phyloP scores from a whole-genome alignment of 768 basidiomycete species.

The Leucogyrophana mollusca region DNA sequence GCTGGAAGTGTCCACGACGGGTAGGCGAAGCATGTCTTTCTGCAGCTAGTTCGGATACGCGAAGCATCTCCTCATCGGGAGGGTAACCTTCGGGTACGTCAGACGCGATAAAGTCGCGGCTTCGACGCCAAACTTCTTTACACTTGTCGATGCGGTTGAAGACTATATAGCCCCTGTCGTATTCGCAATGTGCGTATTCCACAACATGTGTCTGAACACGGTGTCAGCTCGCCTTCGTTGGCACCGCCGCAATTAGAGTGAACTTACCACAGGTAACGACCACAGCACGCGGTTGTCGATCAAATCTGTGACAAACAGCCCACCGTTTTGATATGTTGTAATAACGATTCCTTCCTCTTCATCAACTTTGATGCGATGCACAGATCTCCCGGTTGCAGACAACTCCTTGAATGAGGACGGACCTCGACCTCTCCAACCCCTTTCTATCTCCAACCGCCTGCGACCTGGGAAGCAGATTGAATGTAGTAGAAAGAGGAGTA shows the following conservation, averaged over 20 bases:
- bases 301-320: constrained; percentile 58
- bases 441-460: constrained; percentile 42
- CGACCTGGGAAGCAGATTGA: constrained; percentile 34
- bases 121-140: constrained; percentile 72
- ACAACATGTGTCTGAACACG: constrained; percentile 11
- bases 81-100: constrained; percentile 22
- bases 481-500: neutral
- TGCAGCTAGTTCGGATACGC: constrained; percentile 20
- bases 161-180: constrained; percentile 65
- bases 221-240: constrained; percentile 1
- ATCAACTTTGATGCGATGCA: constrained; percentile 80
- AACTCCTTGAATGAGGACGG: constrained; percentile 39
- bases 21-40: constrained; percentile 9
- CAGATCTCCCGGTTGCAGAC: constrained; percentile 31
- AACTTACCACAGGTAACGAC: constrained; percentile 54
- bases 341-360: constrained; percentile 58
- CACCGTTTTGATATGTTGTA: constrained; percentile 53
- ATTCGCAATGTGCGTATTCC: constrained; percentile 67
- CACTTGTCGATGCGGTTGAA: constrained; percentile 57
- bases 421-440: constrained; percentile 55
- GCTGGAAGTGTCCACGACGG: constrained; percentile 52
- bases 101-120: constrained; percentile 30
- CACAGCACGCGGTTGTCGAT: constrained; percentile 51
- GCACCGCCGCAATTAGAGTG: neutral
- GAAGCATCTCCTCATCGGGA: constrained; percentile 31